A percentile compares a stretch with the other conserved stretches of the same genome.
phyloP scores from a whole-genome alignment of 305 asterid genomes.

The Rubia occidens region DNA sequence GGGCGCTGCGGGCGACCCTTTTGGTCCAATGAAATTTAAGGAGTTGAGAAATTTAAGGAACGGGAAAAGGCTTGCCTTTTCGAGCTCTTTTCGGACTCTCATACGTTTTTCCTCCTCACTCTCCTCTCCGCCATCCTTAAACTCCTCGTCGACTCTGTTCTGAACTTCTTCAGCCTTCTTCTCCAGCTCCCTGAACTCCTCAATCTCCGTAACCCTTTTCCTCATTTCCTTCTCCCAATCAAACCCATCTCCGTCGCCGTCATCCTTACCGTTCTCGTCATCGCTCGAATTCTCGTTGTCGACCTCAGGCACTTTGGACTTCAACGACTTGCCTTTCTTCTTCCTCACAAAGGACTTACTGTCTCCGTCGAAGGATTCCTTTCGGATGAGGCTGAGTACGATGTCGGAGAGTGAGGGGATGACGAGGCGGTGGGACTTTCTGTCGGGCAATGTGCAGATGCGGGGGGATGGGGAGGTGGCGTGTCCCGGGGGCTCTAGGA shows the following conservation, averaged over 20 bases:
- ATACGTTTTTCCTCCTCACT: slow-evolving; percentile 22
- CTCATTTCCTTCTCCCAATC: slow-evolving; percentile 85
- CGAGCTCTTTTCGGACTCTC: slow-evolving; percentile 23
- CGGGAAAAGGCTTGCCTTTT: too few species aligned
- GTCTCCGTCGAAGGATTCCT: slow-evolving; percentile 31
- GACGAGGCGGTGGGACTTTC: slow-evolving; percentile 23
- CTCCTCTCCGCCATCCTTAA: slow-evolving; percentile 31
- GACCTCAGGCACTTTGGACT: slow-evolving; percentile 45
- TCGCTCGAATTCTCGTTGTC: slow-evolving; percentile 78
- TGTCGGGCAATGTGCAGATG: slow-evolving; percentile 29
- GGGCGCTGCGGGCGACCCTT: too few species aligned
- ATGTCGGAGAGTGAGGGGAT: slow-evolving; percentile 44
- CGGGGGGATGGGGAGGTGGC: slow-evolving; percentile 49
- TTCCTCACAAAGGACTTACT: slow-evolving; percentile 21
- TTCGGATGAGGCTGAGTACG: slow-evolving; percentile 42
- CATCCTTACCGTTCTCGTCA: slow-evolving; percentile 64
- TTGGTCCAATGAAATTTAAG: too few species aligned
- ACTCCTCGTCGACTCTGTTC: slow-evolving; percentile 53
- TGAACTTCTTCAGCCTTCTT: slow-evolving; percentile 87
- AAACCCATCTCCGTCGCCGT: slow-evolving; percentile 37
- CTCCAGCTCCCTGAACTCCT: slow-evolving; percentile 81
- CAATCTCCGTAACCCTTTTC: slow-evolving; percentile 69
- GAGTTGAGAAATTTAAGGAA: too few species aligned
- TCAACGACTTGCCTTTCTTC: slow-evolving; percentile 25
- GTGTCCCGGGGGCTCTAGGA: slow-evolving; percentile 48